phyloP scores from a whole-genome alignment of 179 eudicot genomes.

The Drosera spatulata region DNA sequence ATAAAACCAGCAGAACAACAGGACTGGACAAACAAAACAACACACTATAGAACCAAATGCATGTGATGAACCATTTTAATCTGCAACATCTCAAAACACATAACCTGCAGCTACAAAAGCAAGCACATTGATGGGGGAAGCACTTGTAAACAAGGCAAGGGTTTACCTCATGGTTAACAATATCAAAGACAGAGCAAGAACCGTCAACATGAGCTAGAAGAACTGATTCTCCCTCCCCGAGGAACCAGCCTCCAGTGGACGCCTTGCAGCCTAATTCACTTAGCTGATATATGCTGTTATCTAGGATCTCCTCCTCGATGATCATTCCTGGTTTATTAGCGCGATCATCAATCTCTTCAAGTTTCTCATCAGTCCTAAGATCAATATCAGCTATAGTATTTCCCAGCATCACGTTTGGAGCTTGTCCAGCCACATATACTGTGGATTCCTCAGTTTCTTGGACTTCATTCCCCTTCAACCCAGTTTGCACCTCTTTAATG shows the following conservation, averaged over 20 bases:
- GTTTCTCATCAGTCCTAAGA: constrained; percentile 46
- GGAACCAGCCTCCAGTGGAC: constrained; percentile 89
- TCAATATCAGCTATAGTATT: constrained; percentile 20
- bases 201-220: constrained; percentile 87
- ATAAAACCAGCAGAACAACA: too few species aligned
- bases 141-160: neutral
- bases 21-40: too few species aligned
- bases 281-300: constrained; percentile 30
- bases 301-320: constrained; percentile 47
- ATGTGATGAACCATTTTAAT: neutral
- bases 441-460: constrained; percentile 35
- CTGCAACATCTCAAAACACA: neutral
- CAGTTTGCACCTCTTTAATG: constrained; percentile 9
- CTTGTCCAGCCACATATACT: constrained; percentile 19
- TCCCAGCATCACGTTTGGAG: constrained; percentile 15
- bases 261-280: constrained; percentile 60
- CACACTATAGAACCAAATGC: too few species aligned
- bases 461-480: constrained; percentile 14
- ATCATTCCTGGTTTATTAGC: constrained; percentile 37
- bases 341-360: constrained; percentile 55
- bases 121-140: neutral
- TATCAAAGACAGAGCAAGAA: constrained; percentile 75
- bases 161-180: constrained; percentile 64
- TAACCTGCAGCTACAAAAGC: neutral
- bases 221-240: constrained; percentile 84